Conservation (phyloP, 495 filamentous ascomycete genomes). For the Zalerion maritima region DNA sequence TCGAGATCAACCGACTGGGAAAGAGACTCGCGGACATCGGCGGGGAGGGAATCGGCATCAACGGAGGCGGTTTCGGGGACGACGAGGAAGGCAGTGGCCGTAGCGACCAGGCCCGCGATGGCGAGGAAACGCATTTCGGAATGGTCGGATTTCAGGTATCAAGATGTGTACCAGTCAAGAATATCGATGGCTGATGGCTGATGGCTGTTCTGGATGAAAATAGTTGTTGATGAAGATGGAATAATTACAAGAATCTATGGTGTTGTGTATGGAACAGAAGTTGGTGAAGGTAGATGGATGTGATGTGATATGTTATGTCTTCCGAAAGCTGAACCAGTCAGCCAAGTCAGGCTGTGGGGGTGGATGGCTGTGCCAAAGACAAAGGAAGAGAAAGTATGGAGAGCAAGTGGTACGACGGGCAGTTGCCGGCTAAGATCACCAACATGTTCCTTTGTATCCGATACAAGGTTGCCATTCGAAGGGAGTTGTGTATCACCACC, state of each 20-base stretch:
- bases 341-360: constrained; percentile 3
- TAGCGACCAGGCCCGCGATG: constrained; percentile 18
- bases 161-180: constrained; percentile 7
- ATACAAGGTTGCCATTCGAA: no score
- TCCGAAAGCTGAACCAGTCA: neutral
- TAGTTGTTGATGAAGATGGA: no score
- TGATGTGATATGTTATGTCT: no score
- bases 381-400: constrained; percentile 8
- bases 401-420: constrained; percentile 9
- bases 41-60: constrained; percentile 5
- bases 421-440: constrained; percentile 3
- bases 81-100: constrained; percentile 17
- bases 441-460: no score
- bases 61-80: constrained; percentile 15
- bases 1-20: constrained; percentile 18
- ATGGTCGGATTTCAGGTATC: constrained; percentile 10
- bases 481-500: no score
- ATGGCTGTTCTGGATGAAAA: no score
- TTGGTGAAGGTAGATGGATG: no score
- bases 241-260: no score
- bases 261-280: no score
- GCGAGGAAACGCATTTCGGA: constrained; percentile 5
- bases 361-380: constrained; percentile 10
- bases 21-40: constrained; percentile 7
- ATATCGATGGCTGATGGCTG: no score